Evolutionary conservation across 83 land plant species (phyloP).

Genomic region (Thuja plicata): DNA sequence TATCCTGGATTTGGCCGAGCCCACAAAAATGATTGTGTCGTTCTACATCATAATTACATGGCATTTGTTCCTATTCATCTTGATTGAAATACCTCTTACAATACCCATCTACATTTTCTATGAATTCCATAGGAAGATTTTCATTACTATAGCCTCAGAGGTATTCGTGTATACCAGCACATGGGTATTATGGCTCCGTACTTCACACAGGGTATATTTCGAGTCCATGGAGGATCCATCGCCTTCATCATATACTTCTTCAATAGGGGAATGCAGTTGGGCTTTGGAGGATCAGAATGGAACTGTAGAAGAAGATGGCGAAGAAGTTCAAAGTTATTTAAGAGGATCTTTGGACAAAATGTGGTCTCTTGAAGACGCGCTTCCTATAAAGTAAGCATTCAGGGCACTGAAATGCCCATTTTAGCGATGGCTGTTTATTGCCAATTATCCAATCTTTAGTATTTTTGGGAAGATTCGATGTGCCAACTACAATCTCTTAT

Average conservation of each 20-base stretch:
- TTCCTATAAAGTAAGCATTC: conserved; percentile 8
- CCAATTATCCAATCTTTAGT: neutral
- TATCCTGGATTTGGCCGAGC: neutral
- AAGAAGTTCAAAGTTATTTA: neutral
- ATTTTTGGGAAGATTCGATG: neutral
- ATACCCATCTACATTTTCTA: neutral
- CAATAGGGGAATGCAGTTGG: neutral
- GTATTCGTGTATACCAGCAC: neutral
- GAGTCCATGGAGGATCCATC: neutral
- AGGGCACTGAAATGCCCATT: neutral
- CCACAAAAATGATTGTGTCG: neutral
- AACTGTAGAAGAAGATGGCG: neutral
- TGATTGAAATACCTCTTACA: neutral
- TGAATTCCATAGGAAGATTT: neutral
- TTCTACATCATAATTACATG: neutral
- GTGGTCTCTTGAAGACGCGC: neutral
- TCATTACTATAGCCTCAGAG: neutral
- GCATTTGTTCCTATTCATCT: neutral
- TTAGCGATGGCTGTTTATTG: neutral
- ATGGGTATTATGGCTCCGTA: neutral
- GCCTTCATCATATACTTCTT: neutral
- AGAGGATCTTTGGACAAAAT: neutral
- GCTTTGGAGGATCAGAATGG: neutral
- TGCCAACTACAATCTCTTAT: neutral
- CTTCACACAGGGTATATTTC: neutral